Evolutionary conservation across 1,139 yeast species (phyloP).

Genomic region (Saccharomycopsis crataegensis): DNA sequence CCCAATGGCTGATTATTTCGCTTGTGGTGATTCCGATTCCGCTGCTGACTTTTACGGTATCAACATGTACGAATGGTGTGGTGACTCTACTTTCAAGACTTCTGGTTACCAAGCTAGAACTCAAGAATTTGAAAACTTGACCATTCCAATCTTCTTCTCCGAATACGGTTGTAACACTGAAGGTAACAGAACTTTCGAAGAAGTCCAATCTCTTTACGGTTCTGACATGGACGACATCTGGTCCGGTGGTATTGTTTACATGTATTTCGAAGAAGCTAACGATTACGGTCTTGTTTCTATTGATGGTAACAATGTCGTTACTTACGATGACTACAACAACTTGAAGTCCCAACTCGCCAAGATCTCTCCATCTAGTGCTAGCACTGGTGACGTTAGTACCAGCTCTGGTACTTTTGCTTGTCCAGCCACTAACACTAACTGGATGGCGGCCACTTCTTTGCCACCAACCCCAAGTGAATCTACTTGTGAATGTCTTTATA

Average conservation of each 20-base stretch:
- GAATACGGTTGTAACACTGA: slow-evolving; percentile 86
- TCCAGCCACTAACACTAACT: slow-evolving; percentile 27
- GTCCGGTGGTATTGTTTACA: slow-evolving; percentile 90
- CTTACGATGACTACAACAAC: slow-evolving; percentile 38
- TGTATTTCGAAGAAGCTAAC: slow-evolving; percentile 80
- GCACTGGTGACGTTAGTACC: slow-evolving; percentile 31
- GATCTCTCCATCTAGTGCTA: slow-evolving; percentile 37
- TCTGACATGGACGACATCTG: slow-evolving; percentile 67
- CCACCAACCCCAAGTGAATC: slow-evolving; percentile 50
- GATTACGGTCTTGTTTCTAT: slow-evolving; percentile 71
- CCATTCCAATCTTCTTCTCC: slow-evolving; percentile 81
- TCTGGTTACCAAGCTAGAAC: slow-evolving; percentile 78
- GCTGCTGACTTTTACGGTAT: slow-evolving; percentile 83
- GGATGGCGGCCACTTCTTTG: slow-evolving; percentile 39
- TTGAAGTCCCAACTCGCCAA: slow-evolving; percentile 32
- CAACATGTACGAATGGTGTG: slow-evolving; percentile 95
- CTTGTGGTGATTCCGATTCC: slow-evolving; percentile 66
- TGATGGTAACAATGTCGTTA: slow-evolving; percentile 36
- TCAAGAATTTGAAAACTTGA: slow-evolving; percentile 51
- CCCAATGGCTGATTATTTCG: slow-evolving; percentile 71
- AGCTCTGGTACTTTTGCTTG: slow-evolving; percentile 33
- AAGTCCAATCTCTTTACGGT: slow-evolving; percentile 55
- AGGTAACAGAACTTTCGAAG: slow-evolving; percentile 32
- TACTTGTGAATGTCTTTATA: slow-evolving; percentile 51
- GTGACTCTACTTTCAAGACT: slow-evolving; percentile 50